Evolutionary conservation across 371 early-diverging fungal species (phyloP).

Genomic region (Mucor plumbeus): DNA sequence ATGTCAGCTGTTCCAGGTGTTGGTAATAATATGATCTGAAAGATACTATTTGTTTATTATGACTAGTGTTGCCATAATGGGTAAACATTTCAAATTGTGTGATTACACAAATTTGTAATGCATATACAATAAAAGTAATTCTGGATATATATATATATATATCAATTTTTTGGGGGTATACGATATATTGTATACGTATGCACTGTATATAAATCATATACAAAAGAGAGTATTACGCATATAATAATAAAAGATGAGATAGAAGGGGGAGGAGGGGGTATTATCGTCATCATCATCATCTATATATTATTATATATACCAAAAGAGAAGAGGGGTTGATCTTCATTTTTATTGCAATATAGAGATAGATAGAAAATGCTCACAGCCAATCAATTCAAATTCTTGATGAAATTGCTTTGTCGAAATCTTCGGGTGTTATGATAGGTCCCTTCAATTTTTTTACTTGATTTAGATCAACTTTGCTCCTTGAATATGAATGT

Average conservation of each 20-base stretch:
- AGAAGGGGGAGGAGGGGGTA: no score
- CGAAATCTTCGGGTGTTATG: constrained; percentile 14
- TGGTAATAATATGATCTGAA: neutral
- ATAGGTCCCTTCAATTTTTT: constrained; percentile 15
- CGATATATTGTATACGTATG: neutral
- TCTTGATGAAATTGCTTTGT: constrained; percentile 9
- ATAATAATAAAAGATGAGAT: neutral
- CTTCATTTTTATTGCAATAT: neutral
- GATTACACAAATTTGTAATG: constrained; percentile 3
- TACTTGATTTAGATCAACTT: constrained; percentile 17
- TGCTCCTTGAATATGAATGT: neutral
- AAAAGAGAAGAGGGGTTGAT: neutral
- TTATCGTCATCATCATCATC: neutral
- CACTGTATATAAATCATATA: neutral
- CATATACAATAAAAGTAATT: neutral
- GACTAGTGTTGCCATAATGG: neutral
- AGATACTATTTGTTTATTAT: neutral
- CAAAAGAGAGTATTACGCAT: neutral
- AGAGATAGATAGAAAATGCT: neutral
- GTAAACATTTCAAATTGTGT: neutral
- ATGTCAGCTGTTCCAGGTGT: neutral
- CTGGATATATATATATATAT: constrained; percentile 2
- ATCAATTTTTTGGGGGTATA: neutral
- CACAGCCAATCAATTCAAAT: constrained; percentile 16
- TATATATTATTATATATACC: neutral